phyloP scores from a whole-genome alignment of 2,329 filamentous ascomycete genomes.

The Cephalotrichum gorgonifer region DNA sequence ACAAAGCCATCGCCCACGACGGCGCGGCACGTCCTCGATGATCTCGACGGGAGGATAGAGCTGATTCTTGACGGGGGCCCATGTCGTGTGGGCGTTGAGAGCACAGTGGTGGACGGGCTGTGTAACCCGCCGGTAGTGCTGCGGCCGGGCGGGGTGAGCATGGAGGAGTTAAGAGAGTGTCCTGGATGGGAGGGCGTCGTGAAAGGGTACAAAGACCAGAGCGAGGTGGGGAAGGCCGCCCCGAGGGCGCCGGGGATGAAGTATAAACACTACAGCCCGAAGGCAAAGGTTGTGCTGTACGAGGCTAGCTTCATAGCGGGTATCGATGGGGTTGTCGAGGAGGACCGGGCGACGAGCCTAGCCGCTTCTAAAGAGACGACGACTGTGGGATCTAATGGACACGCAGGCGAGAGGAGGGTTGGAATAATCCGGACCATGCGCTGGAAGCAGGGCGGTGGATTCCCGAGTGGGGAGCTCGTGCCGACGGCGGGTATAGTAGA shows the following conservation, averaged over 20 bases:
- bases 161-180: conserved; percentile 66
- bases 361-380: conserved; percentile 12
- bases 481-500: conserved; percentile 7
- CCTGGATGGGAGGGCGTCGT: conserved; percentile 72
- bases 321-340: conserved; percentile 21
- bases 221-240: conserved; percentile 50
- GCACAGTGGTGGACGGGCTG: conserved; percentile 89
- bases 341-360: conserved; percentile 20
- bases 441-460: conserved; percentile 36
- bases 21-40: conserved; percentile 79
- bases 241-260: conserved; percentile 96
- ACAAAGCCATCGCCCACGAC: conserved; percentile 88
- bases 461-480: conserved; percentile 15
- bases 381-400: not conserved
- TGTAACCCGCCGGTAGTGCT: conserved; percentile 72
- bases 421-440: conserved; percentile 46
- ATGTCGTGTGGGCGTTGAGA: conserved; percentile 86
- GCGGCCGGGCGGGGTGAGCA: conserved; percentile 74
- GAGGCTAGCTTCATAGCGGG: conserved; percentile 40
- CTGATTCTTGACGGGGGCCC: conserved; percentile 82
- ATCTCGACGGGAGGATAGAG: conserved; percentile 72
- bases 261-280: conserved; percentile 94
- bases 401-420: conserved; percentile 20
- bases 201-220: conserved; percentile 69
- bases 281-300: conserved; percentile 75